Percentiles rank a stretch among this genome's conserved stretches.
phyloP scores from a whole-genome alignment of 257 asterid species.

The Solanum paucissectum region DNA sequence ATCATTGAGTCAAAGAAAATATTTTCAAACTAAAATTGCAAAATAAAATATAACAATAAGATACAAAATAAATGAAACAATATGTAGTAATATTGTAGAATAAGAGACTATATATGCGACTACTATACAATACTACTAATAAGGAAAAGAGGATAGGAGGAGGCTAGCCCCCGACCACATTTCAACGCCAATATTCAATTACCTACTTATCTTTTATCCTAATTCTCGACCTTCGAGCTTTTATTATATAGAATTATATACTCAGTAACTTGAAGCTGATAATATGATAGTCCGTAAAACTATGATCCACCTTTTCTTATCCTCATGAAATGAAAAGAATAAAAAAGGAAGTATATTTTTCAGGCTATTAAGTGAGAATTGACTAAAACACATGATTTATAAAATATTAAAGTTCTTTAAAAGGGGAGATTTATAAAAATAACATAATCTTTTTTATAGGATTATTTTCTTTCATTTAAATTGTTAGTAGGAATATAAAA shows the following conservation, averaged over 20 bases:
- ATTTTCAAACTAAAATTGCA: background rate
- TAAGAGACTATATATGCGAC: background rate
- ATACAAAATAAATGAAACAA: background rate
- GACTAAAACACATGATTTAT: background rate
- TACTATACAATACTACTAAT: background rate
- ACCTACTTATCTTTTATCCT: accelerated
- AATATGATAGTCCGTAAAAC: background rate
- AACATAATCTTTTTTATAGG: background rate
- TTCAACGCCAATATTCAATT: accelerated
- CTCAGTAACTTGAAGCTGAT: background rate
- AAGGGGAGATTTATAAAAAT: background rate
- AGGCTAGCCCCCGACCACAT: background rate
- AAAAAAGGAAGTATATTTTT: background rate
- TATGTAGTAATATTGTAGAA: background rate
- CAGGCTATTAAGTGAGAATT: background rate
- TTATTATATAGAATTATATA: background rate
- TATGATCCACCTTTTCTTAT: background rate
- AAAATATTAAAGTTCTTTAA: background rate
- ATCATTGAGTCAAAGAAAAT: background rate
- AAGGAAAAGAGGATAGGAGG: background rate
- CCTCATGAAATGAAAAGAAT: background rate
- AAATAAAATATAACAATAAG: background rate
- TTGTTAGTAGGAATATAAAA: background rate
- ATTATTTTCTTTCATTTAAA: background rate
- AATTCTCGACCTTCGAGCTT: accelerated